Percentiles rank a stretch among this genome's conserved stretches.
phyloP scores from a whole-genome alignment of 805 yeast species.

The Suhomyces xylopsoci region DNA sequence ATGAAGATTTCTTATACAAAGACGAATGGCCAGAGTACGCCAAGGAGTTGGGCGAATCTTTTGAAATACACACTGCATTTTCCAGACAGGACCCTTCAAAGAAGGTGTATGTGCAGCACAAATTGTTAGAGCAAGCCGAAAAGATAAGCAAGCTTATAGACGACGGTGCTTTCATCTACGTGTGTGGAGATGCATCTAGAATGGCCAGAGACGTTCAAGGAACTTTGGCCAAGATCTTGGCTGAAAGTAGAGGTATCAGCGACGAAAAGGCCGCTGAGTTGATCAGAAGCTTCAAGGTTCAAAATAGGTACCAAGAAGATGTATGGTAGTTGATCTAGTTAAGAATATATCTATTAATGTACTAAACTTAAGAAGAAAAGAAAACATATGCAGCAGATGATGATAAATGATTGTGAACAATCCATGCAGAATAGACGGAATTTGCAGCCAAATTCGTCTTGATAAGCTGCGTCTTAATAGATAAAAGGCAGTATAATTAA shows the following conservation, averaged over 20 bases:
- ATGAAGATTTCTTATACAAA: slow-evolving; percentile 78
- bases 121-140: slow-evolving; percentile 51
- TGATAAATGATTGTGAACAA: too few relatives aligned
- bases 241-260: slow-evolving; percentile 59
- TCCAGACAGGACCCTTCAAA: slow-evolving; percentile 62
- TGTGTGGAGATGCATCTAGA: slow-evolving; percentile 93
- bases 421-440: too few relatives aligned
- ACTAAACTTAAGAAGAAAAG: not conserved
- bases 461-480: too few relatives aligned
- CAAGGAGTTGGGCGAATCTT: slow-evolving; percentile 54
- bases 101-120: slow-evolving; percentile 83
- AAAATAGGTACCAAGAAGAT: slow-evolving; percentile 93
- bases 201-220: slow-evolving; percentile 94
- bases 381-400: too few relatives aligned
- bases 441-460: too few relatives aligned
- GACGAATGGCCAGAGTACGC: slow-evolving; percentile 86
- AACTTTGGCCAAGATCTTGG: slow-evolving; percentile 61
- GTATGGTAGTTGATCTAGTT: slow-evolving; percentile 61
- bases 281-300: slow-evolving; percentile 73
- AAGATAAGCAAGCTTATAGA: slow-evolving; percentile 52
- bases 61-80: slow-evolving; percentile 79
- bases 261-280: slow-evolving; percentile 71
- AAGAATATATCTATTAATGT: not conserved
- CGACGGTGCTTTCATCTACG: slow-evolving; percentile 83
- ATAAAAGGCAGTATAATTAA: too few relatives aligned